Conservation (phyloP, 345 rosid genomes). For the Rubroshorea leprosula region DNA sequence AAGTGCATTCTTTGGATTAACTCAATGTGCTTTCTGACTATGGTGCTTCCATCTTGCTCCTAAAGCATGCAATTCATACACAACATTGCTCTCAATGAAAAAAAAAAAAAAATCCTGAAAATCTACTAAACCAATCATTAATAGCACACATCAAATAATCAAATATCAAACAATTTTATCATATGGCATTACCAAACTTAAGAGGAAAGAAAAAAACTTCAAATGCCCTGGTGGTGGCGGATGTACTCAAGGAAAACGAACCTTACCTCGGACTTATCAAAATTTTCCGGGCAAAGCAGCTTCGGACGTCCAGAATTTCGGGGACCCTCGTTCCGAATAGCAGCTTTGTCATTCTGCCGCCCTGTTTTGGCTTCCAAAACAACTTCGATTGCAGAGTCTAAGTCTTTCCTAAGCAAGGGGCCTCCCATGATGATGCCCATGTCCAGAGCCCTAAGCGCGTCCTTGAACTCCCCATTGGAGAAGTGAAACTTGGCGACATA, state of each 20-base stretch:
- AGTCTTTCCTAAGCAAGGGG: constrained; percentile 58
- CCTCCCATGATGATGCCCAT: constrained; percentile 99
- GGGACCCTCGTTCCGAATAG: constrained; percentile 18
- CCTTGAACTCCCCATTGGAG: constrained; percentile 52
- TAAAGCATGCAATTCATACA: neutral
- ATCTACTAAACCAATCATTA: neutral
- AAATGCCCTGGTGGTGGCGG: too few relatives aligned
- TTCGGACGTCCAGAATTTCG: constrained; percentile 18
- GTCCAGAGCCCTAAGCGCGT: constrained; percentile 77
- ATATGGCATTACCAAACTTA: too few relatives aligned
- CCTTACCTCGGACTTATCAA: constrained; percentile 60
- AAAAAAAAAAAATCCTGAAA: too few relatives aligned
- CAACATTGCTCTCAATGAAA: neutral
- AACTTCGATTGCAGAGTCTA: constrained; percentile 49
- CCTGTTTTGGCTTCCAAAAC: constrained; percentile 34
- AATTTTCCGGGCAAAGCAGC: constrained; percentile 37
- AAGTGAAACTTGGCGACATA: constrained; percentile 60
- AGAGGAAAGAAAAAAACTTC: neutral
- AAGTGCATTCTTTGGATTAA: neutral
- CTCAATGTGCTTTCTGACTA: too few relatives aligned
- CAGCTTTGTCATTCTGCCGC: constrained; percentile 23
- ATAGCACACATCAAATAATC: neutral
- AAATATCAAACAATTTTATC: too few relatives aligned
- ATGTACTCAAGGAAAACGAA: constrained; percentile 17
- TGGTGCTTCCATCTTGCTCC: neutral